phyloP scores from a whole-genome alignment of 768 basidiomycete genomes.

The Amanita rubescens region DNA sequence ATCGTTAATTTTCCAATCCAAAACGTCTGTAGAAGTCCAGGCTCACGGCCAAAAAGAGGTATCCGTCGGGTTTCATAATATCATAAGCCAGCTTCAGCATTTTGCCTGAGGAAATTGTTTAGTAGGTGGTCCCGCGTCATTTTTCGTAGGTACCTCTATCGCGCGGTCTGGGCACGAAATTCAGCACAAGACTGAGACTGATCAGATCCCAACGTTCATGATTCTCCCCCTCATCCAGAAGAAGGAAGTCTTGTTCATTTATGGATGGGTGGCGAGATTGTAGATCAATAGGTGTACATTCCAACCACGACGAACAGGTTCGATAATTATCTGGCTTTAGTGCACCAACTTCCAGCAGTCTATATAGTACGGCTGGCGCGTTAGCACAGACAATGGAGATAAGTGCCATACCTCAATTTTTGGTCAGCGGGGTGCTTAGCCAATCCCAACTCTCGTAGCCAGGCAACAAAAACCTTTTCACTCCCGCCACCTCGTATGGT shows the following conservation, averaged over 20 bases:
- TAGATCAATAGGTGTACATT: conserved; percentile 71
- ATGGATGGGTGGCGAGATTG: conserved; percentile 79
- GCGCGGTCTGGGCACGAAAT: conserved; percentile 71
- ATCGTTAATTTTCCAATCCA: not conserved
- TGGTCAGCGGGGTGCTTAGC: conserved; percentile 15
- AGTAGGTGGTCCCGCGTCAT: not conserved
- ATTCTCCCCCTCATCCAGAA: conserved; percentile 45
- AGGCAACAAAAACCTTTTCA: conserved; percentile 69
- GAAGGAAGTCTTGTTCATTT: conserved; percentile 78
- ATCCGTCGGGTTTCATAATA: conserved; percentile 46
- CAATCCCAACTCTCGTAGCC: conserved; percentile 54
- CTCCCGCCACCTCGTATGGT: conserved; percentile 83
- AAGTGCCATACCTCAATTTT: conserved; percentile 25
- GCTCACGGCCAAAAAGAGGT: conserved; percentile 68
- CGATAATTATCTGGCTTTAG: conserved; percentile 78
- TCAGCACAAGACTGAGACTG: conserved; percentile 83
- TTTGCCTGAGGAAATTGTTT: conserved; percentile 39
- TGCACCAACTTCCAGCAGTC: conserved; percentile 86
- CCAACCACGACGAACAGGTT: conserved; percentile 62
- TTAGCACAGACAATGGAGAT: not conserved
- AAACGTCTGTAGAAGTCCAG: conserved; percentile 7
- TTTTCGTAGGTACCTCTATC: conserved; percentile 54
- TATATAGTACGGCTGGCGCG: conserved; percentile 22
- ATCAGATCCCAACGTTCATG: conserved; percentile 64
- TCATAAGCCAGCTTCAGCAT: conserved; percentile 61